phyloP scores from a whole-genome alignment of 768 basidiomycete genomes.

The Auriculariales sp. region DNA sequence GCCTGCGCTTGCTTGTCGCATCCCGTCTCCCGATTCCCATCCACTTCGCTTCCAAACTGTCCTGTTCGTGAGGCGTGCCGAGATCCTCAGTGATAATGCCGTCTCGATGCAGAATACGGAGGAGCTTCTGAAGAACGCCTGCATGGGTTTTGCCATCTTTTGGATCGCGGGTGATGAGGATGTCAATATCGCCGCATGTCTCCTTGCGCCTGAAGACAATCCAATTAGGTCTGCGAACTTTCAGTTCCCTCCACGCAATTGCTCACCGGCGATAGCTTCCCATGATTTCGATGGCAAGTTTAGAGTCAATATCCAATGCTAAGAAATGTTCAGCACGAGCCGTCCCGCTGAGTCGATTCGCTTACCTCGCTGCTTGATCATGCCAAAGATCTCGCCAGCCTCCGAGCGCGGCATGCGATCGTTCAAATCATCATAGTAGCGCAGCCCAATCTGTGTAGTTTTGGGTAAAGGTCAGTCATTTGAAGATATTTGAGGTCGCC shows the following conservation, averaged over 20 bases:
- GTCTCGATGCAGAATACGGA: slow-evolving; percentile 36
- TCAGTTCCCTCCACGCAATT: not conserved
- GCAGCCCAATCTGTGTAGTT: slow-evolving; percentile 34
- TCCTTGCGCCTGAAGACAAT: slow-evolving; percentile 56
- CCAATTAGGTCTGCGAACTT: not conserved
- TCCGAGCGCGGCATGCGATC: slow-evolving; percentile 74
- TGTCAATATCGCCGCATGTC: slow-evolving; percentile 84
- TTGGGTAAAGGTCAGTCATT: no score
- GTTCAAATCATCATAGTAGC: slow-evolving; percentile 61
- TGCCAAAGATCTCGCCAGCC: slow-evolving; percentile 54
- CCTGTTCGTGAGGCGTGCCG: slow-evolving; percentile 48
- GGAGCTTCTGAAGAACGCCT: slow-evolving; percentile 46
- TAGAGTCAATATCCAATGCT: slow-evolving; percentile 61
- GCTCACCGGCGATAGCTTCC: slow-evolving; percentile 69
- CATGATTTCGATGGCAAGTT: slow-evolving; percentile 74
- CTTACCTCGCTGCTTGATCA: slow-evolving; percentile 58
- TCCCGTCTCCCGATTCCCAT: slow-evolving; percentile 59
- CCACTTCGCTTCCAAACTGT: slow-evolving; percentile 62
- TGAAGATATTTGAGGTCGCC: no score
- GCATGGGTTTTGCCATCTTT: slow-evolving; percentile 61
- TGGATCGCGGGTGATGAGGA: slow-evolving; percentile 65
- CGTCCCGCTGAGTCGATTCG: no score
- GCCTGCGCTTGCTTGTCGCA: slow-evolving; percentile 33
- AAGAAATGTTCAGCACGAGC: no score
- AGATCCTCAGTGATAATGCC: slow-evolving; percentile 74